These are phyloP conservation scores for Aureobasidium sp. DNA, from an alignment of 2,329 filamentous ascomycete species.

Conservation along the genomic window DNA sequence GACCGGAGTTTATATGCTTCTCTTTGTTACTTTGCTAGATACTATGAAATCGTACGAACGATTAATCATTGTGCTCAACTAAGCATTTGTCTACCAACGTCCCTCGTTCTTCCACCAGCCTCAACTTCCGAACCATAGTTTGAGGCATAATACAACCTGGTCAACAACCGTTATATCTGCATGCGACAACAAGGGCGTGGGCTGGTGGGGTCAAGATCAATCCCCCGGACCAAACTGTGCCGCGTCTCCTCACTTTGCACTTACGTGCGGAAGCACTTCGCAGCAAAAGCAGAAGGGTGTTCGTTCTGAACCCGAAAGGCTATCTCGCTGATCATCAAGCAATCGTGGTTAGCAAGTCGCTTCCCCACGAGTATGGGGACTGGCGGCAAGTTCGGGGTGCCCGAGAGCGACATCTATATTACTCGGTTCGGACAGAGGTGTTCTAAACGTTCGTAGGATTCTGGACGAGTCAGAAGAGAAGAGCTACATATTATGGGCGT, in stretches of 20 bases:
- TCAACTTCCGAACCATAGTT: neutral
- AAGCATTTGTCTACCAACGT: neutral
- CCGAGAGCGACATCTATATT: neutral
- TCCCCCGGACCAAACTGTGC: neutral
- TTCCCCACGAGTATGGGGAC: neutral
- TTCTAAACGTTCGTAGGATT: neutral
- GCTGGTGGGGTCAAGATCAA: neutral
- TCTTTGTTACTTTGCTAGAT: neutral
- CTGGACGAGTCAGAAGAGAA: neutral
- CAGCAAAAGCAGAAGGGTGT: neutral
- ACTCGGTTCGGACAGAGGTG: neutral
- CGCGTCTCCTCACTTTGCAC: neutral
- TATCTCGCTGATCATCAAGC: neutral
- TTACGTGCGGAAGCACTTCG: neutral
- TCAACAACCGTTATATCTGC: neutral
- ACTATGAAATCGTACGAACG: neutral
- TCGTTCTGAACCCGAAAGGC: neutral
- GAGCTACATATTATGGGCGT: neutral
- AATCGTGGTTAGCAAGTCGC: neutral
- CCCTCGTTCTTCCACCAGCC: neutral
- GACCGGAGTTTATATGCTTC: neutral
- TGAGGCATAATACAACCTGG: neutral
- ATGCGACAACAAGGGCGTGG: neutral
- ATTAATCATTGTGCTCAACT: neutral
- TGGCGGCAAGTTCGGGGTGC: neutral